Evolutionary conservation across 1,284 basidiomycete species (phyloP), one percentile per base, ranked within the genome.

Genomic region (Wolfiporia cocos): DNA sequence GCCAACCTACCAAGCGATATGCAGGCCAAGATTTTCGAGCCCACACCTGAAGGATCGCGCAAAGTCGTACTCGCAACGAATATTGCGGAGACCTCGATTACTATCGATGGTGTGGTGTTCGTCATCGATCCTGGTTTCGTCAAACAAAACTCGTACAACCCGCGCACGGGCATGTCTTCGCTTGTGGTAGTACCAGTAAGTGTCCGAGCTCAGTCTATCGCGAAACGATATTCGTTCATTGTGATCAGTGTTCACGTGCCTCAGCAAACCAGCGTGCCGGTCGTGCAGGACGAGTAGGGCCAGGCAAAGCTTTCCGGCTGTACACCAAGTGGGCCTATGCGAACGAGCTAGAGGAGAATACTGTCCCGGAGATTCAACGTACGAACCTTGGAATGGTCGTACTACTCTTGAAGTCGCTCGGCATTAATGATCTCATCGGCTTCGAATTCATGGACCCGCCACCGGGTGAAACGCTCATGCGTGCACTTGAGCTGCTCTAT

Each of bases 381-480:
- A 99, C 95, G 12, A 99, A 99, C 59, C 69, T 99, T 41, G 93
- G 92, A 42, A 96, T 95, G 78, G 95, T 95, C 1, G 96, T 99
- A 2, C 67, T 99, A 12, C 64, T 97, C 35, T 77, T 99, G 43
- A 99, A 99, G 64, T 94, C 92, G 2, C 71, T 99, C 12, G 96
- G 95, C 21, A 98, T 99, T 56, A 95, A 94, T 62, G 91, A 99
- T 61, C 78, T 99, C 41, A 89, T 99, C 53, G 93, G 94, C 45
- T 99, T 99, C 61, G 95, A 99, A 66, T 99, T 99, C 61, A 90
- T 99, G 80, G 96, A 98, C 62, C 96, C 96, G 3, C 96, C 96
- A 0, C 94, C 96, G 3, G 92, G 92, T 12, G 96, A 99, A 64
- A 99, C 95, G n/a, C 80, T 99, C 42, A 95, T 98, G 74, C 80